A percentile compares a stretch with the other conserved stretches of the same genome.
Evolutionary conservation across 768 basidiomycete species (phyloP).

Genomic region (Gymnopilus dilepis): DNA sequence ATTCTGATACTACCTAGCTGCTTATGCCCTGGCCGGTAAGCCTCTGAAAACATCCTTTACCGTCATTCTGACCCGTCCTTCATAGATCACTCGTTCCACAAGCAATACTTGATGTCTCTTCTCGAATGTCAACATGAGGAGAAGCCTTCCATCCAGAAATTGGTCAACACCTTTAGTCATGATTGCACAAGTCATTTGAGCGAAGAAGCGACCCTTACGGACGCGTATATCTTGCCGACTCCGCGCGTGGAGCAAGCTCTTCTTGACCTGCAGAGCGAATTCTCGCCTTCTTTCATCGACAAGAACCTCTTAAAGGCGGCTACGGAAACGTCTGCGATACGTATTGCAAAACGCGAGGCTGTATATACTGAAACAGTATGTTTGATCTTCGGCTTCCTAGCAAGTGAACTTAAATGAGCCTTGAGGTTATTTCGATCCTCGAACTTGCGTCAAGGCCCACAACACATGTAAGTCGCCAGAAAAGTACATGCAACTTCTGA

Average conservation of each 20-base stretch:
- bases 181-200: constrained; percentile 65
- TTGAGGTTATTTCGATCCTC: constrained; percentile 64
- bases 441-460: constrained; percentile 61
- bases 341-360: constrained; percentile 49
- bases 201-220: constrained; percentile 70
- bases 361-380: constrained; percentile 57
- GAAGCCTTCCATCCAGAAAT: constrained; percentile 84
- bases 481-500: constrained; percentile 2
- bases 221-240: constrained; percentile 57
- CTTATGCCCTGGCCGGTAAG: constrained; percentile 73
- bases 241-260: constrained; percentile 55
- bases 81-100: constrained; percentile 61
- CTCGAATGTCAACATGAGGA: constrained; percentile 85
- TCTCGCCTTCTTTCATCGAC: constrained; percentile 49
- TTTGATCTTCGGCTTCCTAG: not conserved
- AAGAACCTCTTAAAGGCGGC: constrained; percentile 49
- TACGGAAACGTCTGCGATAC: constrained; percentile 43
- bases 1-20: constrained; percentile 42
- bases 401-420: constrained; percentile 12
- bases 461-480: constrained; percentile 66
- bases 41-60: constrained; percentile 7
- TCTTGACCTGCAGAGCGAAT: constrained; percentile 53
- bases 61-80: constrained; percentile 3
- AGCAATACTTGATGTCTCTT: constrained; percentile 62
- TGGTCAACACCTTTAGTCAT: constrained; percentile 63